phyloP scores from a whole-genome alignment of 2,329 filamentous ascomycete genomes.

The Polychaeton citri region DNA sequence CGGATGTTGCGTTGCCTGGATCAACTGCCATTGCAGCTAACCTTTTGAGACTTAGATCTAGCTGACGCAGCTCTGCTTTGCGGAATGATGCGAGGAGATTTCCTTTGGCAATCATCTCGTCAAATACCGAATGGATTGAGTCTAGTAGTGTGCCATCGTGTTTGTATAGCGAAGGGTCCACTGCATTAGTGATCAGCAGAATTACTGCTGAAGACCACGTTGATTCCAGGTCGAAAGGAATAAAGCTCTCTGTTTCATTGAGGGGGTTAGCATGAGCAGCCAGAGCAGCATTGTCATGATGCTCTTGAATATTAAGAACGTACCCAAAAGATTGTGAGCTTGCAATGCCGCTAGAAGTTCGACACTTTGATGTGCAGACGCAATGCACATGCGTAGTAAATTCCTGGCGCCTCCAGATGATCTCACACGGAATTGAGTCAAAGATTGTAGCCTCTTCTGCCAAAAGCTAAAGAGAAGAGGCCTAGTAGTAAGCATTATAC shows the following conservation, averaged over 20 bases:
- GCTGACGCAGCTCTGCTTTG: conserved; percentile 8
- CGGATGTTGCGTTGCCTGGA: not conserved
- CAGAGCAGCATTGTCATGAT: too few relatives aligned
- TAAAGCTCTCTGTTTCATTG: conserved; percentile 7
- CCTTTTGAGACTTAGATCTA: conserved; percentile 5
- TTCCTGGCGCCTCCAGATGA: conserved; percentile 5
- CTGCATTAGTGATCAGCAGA: conserved; percentile 7
- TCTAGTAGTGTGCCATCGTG: conserved; percentile 6
- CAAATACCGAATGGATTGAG: conserved; percentile 7
- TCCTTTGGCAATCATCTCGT: conserved; percentile 10
- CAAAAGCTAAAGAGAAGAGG: conserved; percentile 29
- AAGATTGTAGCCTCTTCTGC: conserved; percentile 3
- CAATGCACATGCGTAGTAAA: conserved; percentile 5
- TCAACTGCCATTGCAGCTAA: not conserved
- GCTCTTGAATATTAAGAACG: too few relatives aligned
- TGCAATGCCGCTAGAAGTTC: conserved; percentile 5
- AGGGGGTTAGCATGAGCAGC: too few relatives aligned
- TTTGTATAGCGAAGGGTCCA: conserved; percentile 8
- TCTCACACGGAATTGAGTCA: conserved; percentile 3
- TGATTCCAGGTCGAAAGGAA: conserved; percentile 13
- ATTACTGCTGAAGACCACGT: conserved; percentile 11
- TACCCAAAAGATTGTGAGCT: not conserved
- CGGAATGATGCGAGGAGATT: conserved; percentile 10
- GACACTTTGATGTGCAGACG: conserved; percentile 6
- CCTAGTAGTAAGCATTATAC: conserved; percentile 17